Conservation (phyloP, 495 filamentous ascomycete genomes). For the Penicillium cinerascens region DNA sequence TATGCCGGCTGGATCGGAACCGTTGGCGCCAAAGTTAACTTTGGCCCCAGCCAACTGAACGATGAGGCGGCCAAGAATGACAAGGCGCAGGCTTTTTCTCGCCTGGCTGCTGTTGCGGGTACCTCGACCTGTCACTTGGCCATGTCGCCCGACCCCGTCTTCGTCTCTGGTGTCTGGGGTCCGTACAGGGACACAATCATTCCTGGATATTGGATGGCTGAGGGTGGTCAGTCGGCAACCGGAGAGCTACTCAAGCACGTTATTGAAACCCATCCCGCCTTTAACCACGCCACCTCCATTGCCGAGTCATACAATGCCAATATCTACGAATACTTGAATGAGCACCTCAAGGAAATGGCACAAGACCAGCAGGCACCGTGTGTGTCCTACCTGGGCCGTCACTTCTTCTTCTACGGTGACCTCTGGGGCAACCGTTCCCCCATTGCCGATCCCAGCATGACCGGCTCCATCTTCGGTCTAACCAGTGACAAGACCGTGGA, state of each 20-base stretch:
- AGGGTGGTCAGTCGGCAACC: constrained; percentile 93
- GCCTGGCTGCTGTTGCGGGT: constrained; percentile 91
- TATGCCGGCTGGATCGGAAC: constrained; percentile 99
- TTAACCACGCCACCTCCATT: constrained; percentile 68
- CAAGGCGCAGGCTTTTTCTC: constrained; percentile 84
- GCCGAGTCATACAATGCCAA: constrained; percentile 75
- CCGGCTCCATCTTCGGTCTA: constrained; percentile 80
- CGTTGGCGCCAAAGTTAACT: constrained; percentile 87
- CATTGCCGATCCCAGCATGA: constrained; percentile 88
- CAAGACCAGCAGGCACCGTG: constrained; percentile 64
- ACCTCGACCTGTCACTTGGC: constrained; percentile 96
- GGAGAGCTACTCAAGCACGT: constrained; percentile 92
- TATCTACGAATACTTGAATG: constrained; percentile 92
- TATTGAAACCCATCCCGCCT: constrained; percentile 88
- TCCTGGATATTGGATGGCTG: constrained; percentile 89
- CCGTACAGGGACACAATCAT: constrained; percentile 92
- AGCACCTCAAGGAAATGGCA: constrained; percentile 74
- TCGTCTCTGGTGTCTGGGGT: constrained; percentile 93
- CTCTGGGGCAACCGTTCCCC: constrained; percentile 97
- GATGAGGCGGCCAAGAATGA: constrained; percentile 65
- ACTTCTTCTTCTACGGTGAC: constrained; percentile 98
- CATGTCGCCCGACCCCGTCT: constrained; percentile 87
- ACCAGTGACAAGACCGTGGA: constrained; percentile 81
- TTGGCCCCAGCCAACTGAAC: constrained; percentile 59
- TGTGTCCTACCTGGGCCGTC: constrained; percentile 79